Percentiles rank a stretch among this genome's conserved stretches.
Evolutionary conservation across 1,284 basidiomycete species (phyloP).

Genomic region (Pseudozyma tsukubaensis): DNA sequence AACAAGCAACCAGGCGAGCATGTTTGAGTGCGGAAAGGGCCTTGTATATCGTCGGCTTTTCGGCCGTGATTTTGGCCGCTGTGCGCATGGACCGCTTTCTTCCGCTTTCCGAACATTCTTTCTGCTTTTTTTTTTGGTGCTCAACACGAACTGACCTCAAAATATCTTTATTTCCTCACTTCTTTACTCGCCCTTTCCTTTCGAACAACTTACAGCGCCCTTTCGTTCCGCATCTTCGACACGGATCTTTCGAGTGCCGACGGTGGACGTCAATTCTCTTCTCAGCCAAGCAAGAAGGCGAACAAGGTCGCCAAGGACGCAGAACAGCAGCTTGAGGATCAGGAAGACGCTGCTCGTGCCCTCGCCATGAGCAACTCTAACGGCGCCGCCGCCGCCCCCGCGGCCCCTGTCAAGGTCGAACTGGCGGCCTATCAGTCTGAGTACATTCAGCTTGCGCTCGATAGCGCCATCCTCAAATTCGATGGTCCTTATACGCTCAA

Average conservation of each 20-base stretch:
- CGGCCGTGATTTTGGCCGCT: not conserved
- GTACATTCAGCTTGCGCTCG: constrained; percentile 64
- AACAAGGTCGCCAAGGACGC: constrained; percentile 25
- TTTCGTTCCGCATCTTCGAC: constrained; percentile 64
- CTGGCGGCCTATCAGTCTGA: constrained; percentile 61
- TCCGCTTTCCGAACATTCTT: not conserved
- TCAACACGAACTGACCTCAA: constrained; percentile 22
- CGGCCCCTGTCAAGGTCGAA: constrained; percentile 30
- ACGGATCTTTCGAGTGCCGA: constrained; percentile 59
- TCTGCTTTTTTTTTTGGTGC: constrained; percentile 10
- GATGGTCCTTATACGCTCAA: constrained; percentile 73
- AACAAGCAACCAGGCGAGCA: too few species aligned
- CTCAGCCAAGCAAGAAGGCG: constrained; percentile 37
- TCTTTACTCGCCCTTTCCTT: constrained; percentile 6
- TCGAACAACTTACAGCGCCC: constrained; percentile 36
- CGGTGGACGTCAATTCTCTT: constrained; percentile 60
- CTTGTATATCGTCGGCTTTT: not conserved
- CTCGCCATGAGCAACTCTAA: constrained; percentile 18
- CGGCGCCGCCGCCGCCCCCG: constrained; percentile 7
- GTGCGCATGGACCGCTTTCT: too few species aligned
- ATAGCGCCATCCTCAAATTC: constrained; percentile 62
- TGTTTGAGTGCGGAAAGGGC: too few species aligned
- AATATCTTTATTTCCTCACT: constrained; percentile 3
- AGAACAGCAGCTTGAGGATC: constrained; percentile 30
- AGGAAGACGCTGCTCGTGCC: constrained; percentile 44